Evolutionary conservation across 2,329 filamentous ascomycete genomes (phyloP).

Genomic region (Aspergillus sp.): DNA sequence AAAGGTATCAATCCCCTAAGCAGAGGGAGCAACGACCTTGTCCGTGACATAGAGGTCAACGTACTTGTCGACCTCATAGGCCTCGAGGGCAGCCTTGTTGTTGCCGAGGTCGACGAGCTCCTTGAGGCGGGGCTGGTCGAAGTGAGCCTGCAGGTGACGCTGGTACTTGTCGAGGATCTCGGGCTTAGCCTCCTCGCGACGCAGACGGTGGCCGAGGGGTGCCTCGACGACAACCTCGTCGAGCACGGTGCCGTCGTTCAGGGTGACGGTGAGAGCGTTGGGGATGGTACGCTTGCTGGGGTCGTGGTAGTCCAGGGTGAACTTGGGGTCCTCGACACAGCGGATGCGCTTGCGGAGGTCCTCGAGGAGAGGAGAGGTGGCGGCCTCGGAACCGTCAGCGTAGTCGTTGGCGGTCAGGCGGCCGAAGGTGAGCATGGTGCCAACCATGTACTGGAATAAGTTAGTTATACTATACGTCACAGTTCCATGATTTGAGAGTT

Average conservation of each 20-base stretch:
- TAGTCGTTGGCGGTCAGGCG: slow-evolving; percentile 93
- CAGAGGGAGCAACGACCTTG: slow-evolving; percentile 35
- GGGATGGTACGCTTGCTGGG: slow-evolving; percentile 91
- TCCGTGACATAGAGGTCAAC: slow-evolving; percentile 77
- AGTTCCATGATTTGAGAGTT: not conserved
- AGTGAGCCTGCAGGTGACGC: slow-evolving; percentile 85
- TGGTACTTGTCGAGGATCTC: slow-evolving; percentile 95
- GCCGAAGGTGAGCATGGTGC: slow-evolving; percentile 93
- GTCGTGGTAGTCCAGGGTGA: slow-evolving; percentile 94
- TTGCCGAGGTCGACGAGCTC: slow-evolving; percentile 78
- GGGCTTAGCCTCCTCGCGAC: slow-evolving; percentile 95
- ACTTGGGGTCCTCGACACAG: slow-evolving; percentile 94
- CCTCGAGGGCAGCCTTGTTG: slow-evolving; percentile 72
- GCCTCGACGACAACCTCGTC: slow-evolving; percentile 92
- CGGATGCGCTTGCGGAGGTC: slow-evolving; percentile 88
- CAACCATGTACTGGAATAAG: slow-evolving; percentile 75
- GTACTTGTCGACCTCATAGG: slow-evolving; percentile 85
- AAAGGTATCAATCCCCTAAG: slow-evolving; percentile 14
- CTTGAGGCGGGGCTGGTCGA: slow-evolving; percentile 72
- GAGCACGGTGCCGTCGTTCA: slow-evolving; percentile 90
- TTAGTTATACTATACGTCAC: slow-evolving; percentile 19
- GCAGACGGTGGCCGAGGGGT: slow-evolving; percentile 84
- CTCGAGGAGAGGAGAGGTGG: slow-evolving; percentile 84
- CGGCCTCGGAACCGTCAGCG: slow-evolving; percentile 86
- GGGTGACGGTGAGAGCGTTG: slow-evolving; percentile 90